phyloP scores from a whole-genome alignment of 768 basidiomycete genomes.

The Cubamyces lactineus region DNA sequence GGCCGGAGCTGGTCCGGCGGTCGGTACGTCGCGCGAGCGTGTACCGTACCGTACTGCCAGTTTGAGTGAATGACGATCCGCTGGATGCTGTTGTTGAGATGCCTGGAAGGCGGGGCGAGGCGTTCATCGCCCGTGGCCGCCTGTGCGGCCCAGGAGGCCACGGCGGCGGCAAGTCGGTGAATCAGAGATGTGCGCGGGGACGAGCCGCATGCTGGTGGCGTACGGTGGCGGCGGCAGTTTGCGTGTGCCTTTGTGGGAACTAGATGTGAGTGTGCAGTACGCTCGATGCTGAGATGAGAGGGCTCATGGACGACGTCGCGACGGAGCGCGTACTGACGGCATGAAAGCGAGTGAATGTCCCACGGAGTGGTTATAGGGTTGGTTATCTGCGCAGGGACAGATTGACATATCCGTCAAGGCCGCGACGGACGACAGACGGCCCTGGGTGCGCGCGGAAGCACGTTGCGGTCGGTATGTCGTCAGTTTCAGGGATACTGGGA shows the following conservation, averaged over 20 bases:
- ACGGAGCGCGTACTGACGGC: not conserved
- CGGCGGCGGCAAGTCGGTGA: constrained; percentile 18
- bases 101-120: not conserved
- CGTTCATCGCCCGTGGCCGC: too few relatives aligned
- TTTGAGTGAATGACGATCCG: constrained; percentile 8
- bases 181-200: constrained; percentile 14
- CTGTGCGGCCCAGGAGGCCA: not conserved
- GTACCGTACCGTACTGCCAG: not conserved
- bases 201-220: constrained; percentile 21
- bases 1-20: constrained; percentile 15
- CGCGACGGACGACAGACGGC: not conserved
- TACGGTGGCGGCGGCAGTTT: constrained; percentile 12
- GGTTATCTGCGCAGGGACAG: constrained; percentile 7
- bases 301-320: not conserved
- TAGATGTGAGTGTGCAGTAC: not conserved
- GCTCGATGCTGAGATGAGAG: not conserved
- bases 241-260: not conserved
- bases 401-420: not conserved
- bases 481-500: not conserved
- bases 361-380: constrained; percentile 19
- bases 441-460: not conserved
- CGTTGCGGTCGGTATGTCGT: not conserved
- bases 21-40: not conserved
- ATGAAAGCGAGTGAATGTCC: not conserved
- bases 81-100: not conserved